phyloP scores from a whole-genome alignment of 805 yeast genomes.

The Citeromyces matritensis region DNA sequence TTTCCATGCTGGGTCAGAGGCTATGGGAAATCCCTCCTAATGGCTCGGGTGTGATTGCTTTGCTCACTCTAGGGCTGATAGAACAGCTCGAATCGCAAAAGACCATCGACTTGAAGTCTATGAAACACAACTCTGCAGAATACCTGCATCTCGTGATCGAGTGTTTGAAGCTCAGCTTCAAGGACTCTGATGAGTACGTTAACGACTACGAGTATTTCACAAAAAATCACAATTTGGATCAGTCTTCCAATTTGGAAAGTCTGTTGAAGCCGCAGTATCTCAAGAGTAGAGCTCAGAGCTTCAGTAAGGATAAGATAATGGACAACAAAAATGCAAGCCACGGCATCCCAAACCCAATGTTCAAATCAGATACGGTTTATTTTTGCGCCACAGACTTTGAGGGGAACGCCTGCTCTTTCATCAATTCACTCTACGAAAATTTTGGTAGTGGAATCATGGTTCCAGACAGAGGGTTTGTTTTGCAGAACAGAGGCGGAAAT shows the following conservation, averaged over 20 bases:
- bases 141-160: constrained; percentile 61
- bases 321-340: constrained; percentile 24
- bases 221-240: constrained; percentile 9
- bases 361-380: constrained; percentile 60
- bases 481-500: constrained; percentile 69
- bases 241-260: constrained; percentile 18
- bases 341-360: constrained; percentile 42
- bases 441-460: constrained; percentile 66
- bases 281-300: constrained; percentile 28
- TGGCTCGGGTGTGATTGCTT: constrained; percentile 69
- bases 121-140: constrained; percentile 54
- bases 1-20: constrained; percentile 33
- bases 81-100: constrained; percentile 32
- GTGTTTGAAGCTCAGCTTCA: constrained; percentile 55
- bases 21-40: constrained; percentile 81
- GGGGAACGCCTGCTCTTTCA: constrained; percentile 75
- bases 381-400: constrained; percentile 47
- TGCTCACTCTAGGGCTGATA: constrained; percentile 54
- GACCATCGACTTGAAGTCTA: constrained; percentile 20
- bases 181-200: constrained; percentile 62
- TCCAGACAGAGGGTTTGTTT: constrained; percentile 45
- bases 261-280: constrained; percentile 36
- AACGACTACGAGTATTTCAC: constrained; percentile 35
- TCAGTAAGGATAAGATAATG: constrained; percentile 21
- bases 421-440: constrained; percentile 54